phyloP scores from a whole-genome alignment of 768 basidiomycete genomes.

The Suillus subaureus region DNA sequence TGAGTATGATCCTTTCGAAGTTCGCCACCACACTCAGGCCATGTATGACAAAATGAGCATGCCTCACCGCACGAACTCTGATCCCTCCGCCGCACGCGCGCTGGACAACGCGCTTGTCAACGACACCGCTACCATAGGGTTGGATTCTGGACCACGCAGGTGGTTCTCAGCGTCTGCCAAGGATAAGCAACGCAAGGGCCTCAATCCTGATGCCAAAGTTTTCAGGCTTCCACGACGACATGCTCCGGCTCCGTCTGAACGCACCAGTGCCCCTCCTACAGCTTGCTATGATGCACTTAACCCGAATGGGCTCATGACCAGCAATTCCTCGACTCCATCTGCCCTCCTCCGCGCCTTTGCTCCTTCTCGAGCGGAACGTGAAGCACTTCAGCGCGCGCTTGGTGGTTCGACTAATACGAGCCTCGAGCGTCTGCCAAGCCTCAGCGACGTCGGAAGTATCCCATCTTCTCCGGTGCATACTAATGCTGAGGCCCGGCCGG shows the following conservation, averaged over 20 bases:
- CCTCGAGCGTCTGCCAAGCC: conserved; percentile 75
- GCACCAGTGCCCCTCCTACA: conserved; percentile 12
- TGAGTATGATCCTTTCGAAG: conserved; percentile 52
- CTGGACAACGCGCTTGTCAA: conserved; percentile 16
- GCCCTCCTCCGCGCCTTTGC: conserved; percentile 80
- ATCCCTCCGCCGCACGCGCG: conserved; percentile 28
- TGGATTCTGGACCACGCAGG: conserved; percentile 40
- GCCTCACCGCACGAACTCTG: conserved; percentile 38
- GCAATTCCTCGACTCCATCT: conserved; percentile 44
- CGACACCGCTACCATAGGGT: conserved; percentile 13
- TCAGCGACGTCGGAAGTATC: conserved; percentile 75
- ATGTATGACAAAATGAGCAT: conserved; percentile 26
- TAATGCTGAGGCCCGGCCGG: conserved; percentile 39
- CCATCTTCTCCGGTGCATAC: conserved; percentile 65
- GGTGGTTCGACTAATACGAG: conserved; percentile 75
- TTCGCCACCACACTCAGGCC: conserved; percentile 33
- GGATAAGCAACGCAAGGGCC: conserved; percentile 60
- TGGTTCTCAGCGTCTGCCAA: conserved; percentile 49
- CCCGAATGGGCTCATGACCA: conserved; percentile 54
- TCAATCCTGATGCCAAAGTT: conserved; percentile 87
- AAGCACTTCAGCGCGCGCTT: conserved; percentile 78
- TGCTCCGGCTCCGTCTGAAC: conserved; percentile 5
- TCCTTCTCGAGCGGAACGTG: conserved; percentile 85
- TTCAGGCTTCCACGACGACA: conserved; percentile 56
- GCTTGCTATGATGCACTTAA: conserved; percentile 57